Evolutionary conservation across 1,284 basidiomycete genomes (phyloP), one percentile per base, ranked within the genome.

Genomic region (Fistulina hepatica): DNA sequence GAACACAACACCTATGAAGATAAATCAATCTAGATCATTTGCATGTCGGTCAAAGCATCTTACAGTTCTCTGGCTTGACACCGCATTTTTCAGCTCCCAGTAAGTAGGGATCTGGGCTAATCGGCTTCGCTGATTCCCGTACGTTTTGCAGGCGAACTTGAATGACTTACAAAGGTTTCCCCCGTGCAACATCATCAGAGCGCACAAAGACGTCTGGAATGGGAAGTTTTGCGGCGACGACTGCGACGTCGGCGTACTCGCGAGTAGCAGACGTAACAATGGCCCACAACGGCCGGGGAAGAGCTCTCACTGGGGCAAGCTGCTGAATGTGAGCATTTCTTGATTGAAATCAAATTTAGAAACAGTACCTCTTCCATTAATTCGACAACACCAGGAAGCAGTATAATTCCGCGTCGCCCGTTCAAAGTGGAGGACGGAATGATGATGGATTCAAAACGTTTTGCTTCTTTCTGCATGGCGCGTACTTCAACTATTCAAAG

Each of bases 21-120:
- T 34, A n/a, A 27, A 31, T 44, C 21, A 36, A 34, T 31, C 24
- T 27, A 38, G 33, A 38, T 34, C 33, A 40, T 19, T 24, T 32
- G 23, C 24, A 43, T 9, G 21, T 35, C 33, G 15, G 35, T 33
- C 24, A 27, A 37, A n/a, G n/a, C n/a, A 9, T 54, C 67, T 44
- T 37, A 73, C 81, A 86, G 25, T 69, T 69, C 36, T 64, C 57
- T 19, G 77, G 72, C 24, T 71, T 64, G 9, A 77, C 71, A 2
- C 72, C 67, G 51, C 73, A 76, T 42, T 63, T 64, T 50, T 74
- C 57, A 16, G 83, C 82, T 10, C 81, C 83, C 21, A 79, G 64
- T 36, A 85, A 60, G 61, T 91, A 94, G 5, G 90, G 90, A 52
- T 91, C 89, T 6, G 90, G 88, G 59, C 84, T 69, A 57, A 26